A percentile compares a stretch with the other conserved stretches of the same genome.
Conservation (phyloP, 208 protist species). For the Trypanosoma scelopori region DNA sequence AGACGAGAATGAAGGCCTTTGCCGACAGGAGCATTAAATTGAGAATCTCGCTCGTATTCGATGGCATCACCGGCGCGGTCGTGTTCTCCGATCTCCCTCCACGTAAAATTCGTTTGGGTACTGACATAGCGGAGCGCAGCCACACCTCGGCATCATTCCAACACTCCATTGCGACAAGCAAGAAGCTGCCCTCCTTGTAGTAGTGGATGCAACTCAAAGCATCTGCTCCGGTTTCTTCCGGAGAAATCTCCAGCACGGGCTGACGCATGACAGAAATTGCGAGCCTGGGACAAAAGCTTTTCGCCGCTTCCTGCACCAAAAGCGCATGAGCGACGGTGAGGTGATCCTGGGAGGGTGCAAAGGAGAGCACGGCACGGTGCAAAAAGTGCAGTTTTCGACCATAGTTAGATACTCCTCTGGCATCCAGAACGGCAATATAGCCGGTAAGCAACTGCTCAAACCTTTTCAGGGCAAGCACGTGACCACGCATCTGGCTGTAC, state of each 20-base stretch:
- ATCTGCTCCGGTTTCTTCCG: slow-evolving; percentile 36
- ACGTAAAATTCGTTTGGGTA: background rate
- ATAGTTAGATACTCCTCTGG: background rate
- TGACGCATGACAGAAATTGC: slow-evolving; percentile 43
- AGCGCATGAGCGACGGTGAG: slow-evolving; percentile 45
- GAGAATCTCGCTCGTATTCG: background rate
- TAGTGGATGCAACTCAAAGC: slow-evolving; percentile 47
- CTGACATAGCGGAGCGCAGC: slow-evolving; percentile 16
- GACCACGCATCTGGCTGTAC: slow-evolving; percentile 27
- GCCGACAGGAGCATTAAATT: slow-evolving; percentile 14
- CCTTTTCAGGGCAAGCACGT: slow-evolving; percentile 33
- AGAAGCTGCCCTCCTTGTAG: slow-evolving; percentile 43
- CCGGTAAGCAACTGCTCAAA: slow-evolving; percentile 46
- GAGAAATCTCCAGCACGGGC: slow-evolving; percentile 32
- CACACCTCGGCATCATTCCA: slow-evolving; percentile 45
- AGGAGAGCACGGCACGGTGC: slow-evolving; percentile 6
- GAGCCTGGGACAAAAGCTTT: slow-evolving; percentile 12
- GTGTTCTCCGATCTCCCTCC: background rate
- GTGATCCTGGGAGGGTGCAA: slow-evolving; percentile 15
- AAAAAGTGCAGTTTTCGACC: slow-evolving; percentile 24
- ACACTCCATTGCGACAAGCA: slow-evolving; percentile 30
- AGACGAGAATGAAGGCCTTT: slow-evolving; percentile 29
- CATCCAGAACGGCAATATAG: slow-evolving; percentile 31
- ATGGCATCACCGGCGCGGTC: background rate
- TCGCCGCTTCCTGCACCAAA: slow-evolving; percentile 32